phyloP scores from a whole-genome alignment of 495 filamentous ascomycete genomes.

The Penicillium bialowiezense region DNA sequence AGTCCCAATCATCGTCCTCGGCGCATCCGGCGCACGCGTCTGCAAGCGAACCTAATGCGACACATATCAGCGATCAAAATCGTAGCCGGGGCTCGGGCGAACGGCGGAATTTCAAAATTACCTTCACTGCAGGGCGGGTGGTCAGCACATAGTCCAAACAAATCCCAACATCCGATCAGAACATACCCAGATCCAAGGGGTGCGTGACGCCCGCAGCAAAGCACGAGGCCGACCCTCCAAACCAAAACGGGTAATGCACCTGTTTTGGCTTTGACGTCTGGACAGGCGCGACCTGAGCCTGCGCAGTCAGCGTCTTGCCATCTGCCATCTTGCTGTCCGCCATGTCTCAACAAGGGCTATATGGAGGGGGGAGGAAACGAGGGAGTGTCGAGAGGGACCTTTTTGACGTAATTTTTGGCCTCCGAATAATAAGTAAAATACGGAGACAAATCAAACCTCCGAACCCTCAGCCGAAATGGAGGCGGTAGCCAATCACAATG shows the following conservation, averaged over 20 bases:
- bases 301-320: slow-evolving; percentile 31
- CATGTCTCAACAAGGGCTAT: slow-evolving; percentile 35
- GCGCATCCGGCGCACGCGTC: slow-evolving; percentile 64
- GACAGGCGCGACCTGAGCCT: slow-evolving; percentile 27
- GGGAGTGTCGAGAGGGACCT: slow-evolving; percentile 8
- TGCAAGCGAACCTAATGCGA: slow-evolving; percentile 76
- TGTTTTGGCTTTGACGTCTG: slow-evolving; percentile 28
- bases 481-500: slow-evolving; percentile 13
- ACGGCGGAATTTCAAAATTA: slow-evolving; percentile 23
- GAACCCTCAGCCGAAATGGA: slow-evolving; percentile 20
- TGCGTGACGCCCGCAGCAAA: slow-evolving; percentile 89
- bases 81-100: slow-evolving; percentile 5
- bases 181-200: slow-evolving; percentile 70
- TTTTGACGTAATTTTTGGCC: slow-evolving; percentile 31
- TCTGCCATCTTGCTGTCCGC: slow-evolving; percentile 44
- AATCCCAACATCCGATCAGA: not conserved
- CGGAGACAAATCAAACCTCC: slow-evolving; percentile 42
- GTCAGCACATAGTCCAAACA: slow-evolving; percentile 15
- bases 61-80: slow-evolving; percentile 14
- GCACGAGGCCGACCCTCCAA: slow-evolving; percentile 87
- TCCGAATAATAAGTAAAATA: slow-evolving; percentile 17
- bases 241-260: slow-evolving; percentile 84
- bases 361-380: slow-evolving; percentile 3
- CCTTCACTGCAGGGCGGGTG: slow-evolving; percentile 43
- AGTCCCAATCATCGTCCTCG: slow-evolving; percentile 75